Evolutionary conservation across 73 alveolate species (phyloP).

Genomic region (Symbiodinium natans): DNA sequence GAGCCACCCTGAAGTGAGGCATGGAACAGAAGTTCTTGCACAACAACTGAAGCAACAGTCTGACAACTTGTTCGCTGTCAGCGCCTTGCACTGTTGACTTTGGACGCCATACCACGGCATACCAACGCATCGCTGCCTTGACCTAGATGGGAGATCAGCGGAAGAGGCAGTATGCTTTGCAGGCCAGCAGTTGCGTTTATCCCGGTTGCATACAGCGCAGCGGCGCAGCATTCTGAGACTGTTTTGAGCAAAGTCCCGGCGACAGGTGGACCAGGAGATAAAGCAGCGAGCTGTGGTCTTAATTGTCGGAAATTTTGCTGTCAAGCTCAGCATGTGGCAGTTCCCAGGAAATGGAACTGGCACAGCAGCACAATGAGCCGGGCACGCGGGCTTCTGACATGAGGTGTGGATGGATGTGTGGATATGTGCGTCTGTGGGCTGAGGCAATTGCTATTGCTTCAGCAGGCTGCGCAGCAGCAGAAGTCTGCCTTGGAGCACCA

Average conservation of each 20-base stretch:
- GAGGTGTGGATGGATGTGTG: background rate
- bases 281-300: conserved; percentile 33
- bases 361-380: conserved; percentile 89
- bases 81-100: background rate
- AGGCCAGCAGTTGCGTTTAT: too few relatives aligned
- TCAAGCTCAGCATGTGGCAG: background rate
- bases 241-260: too few relatives aligned
- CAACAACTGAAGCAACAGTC: conserved; percentile 92
- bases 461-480: conserved; percentile 91
- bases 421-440: background rate
- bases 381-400: background rate
- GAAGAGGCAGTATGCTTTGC: conserved; percentile 71
- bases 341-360: conserved; percentile 74
- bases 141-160: conserved; percentile 92
- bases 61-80: conserved; percentile 44
- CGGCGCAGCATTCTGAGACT: too few relatives aligned
- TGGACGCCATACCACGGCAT: background rate
- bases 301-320: background rate
- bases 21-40: conserved; percentile 74
- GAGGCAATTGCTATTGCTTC: conserved; percentile 89
- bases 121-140: too few relatives aligned
- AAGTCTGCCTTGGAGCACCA: conserved; percentile 81
- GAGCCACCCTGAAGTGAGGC: conserved; percentile 4
- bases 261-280: conserved; percentile 76
- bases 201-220: too few relatives aligned